phyloP scores from a whole-genome alignment of 371 early-diverging fungal species.

The Apophysomyces elegans region DNA sequence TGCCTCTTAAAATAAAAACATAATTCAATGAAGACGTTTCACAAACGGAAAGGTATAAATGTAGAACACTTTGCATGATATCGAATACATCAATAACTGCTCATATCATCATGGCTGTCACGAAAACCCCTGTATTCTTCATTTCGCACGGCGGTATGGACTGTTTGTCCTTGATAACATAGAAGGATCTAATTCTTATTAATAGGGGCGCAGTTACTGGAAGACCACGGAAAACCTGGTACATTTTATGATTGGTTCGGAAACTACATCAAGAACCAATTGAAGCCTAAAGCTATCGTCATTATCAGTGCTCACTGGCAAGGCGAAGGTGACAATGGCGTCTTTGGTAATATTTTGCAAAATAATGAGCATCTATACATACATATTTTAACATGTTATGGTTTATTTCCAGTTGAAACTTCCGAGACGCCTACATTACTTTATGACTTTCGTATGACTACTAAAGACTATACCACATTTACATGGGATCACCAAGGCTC shows the following conservation, averaged over 20 bases:
- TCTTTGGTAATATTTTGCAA: conserved; percentile 33
- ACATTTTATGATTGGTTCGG: conserved; percentile 53
- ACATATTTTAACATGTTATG: conserved; percentile 1
- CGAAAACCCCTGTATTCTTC: conserved; percentile 42
- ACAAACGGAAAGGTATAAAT: no score
- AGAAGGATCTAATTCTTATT: conserved; percentile 19
- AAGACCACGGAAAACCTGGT: conserved; percentile 50
- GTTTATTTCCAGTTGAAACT: conserved; percentile 33
- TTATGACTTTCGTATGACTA: conserved; percentile 71
- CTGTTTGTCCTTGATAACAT: conserved; percentile 15
- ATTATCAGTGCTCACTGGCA: conserved; percentile 66
- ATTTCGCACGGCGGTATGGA: conserved; percentile 48
- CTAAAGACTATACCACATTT: conserved; percentile 56
- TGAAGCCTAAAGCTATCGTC: conserved; percentile 60
- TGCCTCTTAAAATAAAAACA: no score
- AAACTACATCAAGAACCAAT: conserved; percentile 39
- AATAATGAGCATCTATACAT: not conserved
- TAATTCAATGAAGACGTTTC: no score
- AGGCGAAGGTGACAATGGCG: conserved; percentile 35
- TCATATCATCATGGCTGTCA: not conserved
- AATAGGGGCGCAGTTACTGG: conserved; percentile 60
- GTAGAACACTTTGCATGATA: no score
- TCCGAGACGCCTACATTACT: conserved; percentile 54
- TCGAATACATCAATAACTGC: no score
- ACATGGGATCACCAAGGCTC: conserved; percentile 62